Conservation (phyloP, 345 rosid species). For the Salix exigua region DNA sequence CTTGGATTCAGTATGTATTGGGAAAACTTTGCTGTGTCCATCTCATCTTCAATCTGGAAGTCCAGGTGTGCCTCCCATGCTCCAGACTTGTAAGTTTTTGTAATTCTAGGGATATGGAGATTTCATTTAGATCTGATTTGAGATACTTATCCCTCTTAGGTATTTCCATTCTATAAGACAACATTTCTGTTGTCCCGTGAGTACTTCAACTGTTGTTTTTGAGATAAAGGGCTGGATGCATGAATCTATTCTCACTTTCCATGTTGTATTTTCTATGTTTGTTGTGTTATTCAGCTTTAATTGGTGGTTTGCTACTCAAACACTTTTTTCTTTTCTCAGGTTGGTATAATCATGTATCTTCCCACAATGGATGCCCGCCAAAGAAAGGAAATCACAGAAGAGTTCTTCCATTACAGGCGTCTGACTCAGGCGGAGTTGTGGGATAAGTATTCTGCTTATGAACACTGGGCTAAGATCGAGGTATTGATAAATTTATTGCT, state of each 20-base stretch:
- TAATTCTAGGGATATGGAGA: neutral
- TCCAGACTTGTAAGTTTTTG: neutral
- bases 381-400: conserved; percentile 92
- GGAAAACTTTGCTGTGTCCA: neutral
- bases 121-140: neutral
- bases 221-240: neutral
- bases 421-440: conserved; percentile 62
- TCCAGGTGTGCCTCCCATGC: neutral
- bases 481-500: conserved; percentile 34
- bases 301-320: neutral
- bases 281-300: neutral
- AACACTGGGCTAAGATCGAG: conserved; percentile 99
- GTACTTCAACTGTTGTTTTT: neutral
- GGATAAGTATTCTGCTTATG: conserved; percentile 81
- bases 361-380: conserved; percentile 90
- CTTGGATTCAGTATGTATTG: neutral
- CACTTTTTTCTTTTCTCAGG: conserved; percentile 39
- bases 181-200: neutral
- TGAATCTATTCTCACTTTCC: neutral
- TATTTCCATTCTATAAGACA: neutral
- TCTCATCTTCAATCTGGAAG: neutral
- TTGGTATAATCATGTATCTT: conserved; percentile 97
- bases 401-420: conserved; percentile 81
- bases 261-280: neutral
- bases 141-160: neutral